Conservation (phyloP, 129 eudicot species). For the Flaveria trinervia region DNA sequence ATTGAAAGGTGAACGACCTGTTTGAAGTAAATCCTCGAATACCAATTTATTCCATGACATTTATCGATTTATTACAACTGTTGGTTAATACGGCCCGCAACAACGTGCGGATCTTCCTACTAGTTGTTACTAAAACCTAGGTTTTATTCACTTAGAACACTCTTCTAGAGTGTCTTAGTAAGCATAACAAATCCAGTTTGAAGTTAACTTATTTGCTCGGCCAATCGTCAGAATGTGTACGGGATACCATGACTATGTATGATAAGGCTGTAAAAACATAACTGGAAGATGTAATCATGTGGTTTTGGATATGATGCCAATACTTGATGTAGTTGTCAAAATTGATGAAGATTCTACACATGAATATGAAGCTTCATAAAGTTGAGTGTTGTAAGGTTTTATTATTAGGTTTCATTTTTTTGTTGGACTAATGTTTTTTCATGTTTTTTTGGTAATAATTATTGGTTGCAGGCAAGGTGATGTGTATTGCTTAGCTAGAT, state of each 20-base stretch:
- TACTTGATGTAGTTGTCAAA: conserved; percentile 90
- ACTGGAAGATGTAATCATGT: conserved; percentile 68
- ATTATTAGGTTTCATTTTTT: not conserved
- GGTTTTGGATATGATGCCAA: conserved; percentile 74
- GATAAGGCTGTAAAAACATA: conserved; percentile 86
- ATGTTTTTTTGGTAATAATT: not conserved
- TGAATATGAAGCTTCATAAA: conserved; percentile 32
- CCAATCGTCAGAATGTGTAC: no score
- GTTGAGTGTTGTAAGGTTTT: conserved; percentile 24
- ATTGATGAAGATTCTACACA: conserved; percentile 57
- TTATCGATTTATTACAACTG: no score
- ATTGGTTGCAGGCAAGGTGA: not conserved
- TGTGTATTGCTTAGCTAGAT: not conserved
- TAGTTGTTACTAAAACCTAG: no score
- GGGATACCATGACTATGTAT: conserved; percentile 50
- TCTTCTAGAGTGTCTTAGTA: conserved; percentile 70
- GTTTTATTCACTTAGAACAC: conserved; percentile 65
- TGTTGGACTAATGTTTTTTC: not conserved
- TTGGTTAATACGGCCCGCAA: no score
- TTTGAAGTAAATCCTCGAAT: no score
- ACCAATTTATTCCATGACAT: no score
- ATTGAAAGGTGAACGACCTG: no score
- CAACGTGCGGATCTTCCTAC: no score
- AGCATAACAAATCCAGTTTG: no score
- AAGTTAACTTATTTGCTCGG: no score